Conservation (phyloP, 495 filamentous ascomycete genomes). For the Podospora pseudocomata region DNA sequence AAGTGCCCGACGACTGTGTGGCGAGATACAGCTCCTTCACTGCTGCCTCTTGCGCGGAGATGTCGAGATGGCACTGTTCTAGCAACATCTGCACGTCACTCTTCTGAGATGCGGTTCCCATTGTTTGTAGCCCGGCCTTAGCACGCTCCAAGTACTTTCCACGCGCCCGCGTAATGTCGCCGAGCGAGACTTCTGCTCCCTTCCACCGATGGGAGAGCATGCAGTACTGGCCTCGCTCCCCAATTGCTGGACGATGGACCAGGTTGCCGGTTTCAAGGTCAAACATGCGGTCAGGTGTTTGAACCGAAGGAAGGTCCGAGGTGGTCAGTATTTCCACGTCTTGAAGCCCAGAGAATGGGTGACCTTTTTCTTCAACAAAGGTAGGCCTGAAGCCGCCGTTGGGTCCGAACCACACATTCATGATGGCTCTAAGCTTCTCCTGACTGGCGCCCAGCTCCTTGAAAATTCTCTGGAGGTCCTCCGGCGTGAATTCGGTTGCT, state of each 20-base stretch:
- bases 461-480: slow-evolving; percentile 23
- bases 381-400: slow-evolving; percentile 24
- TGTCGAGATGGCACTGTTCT: slow-evolving; percentile 25
- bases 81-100: slow-evolving; percentile 22
- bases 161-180: slow-evolving; percentile 30
- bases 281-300: slow-evolving; percentile 42
- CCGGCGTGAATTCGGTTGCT: slow-evolving; percentile 17
- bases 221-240: slow-evolving; percentile 38
- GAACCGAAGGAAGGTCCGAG: slow-evolving; percentile 17
- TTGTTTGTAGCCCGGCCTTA: not conserved
- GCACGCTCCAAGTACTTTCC: slow-evolving; percentile 13
- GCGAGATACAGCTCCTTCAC: slow-evolving; percentile 15
- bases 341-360: slow-evolving; percentile 12
- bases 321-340: slow-evolving; percentile 29
- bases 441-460: slow-evolving; percentile 26
- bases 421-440: slow-evolving; percentile 29
- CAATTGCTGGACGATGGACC: slow-evolving; percentile 30
- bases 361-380: slow-evolving; percentile 25
- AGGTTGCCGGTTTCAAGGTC: slow-evolving; percentile 44
- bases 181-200: slow-evolving; percentile 38
- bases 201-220: slow-evolving; percentile 51
- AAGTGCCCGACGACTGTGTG: not conserved
- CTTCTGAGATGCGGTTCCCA: not conserved
- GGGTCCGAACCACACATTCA: slow-evolving; percentile 33
- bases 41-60: slow-evolving; percentile 25